Conservation (phyloP, 176 grass and related monocot species). For the Metroxylon sagu region DNA sequence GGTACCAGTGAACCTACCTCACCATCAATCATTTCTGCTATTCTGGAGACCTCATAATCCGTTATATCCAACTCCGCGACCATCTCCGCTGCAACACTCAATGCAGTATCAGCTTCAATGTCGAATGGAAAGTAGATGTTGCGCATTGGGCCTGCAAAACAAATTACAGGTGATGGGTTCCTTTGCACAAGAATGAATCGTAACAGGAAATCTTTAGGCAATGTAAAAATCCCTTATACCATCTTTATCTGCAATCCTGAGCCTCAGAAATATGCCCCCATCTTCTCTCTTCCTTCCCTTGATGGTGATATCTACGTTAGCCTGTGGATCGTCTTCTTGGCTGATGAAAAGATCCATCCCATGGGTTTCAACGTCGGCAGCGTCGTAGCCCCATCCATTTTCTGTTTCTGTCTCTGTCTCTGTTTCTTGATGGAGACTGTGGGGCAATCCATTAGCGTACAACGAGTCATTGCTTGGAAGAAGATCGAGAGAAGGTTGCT, state of each 20-base stretch:
- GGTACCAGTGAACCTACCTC: conserved; percentile 76
- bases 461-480: conserved; percentile 44
- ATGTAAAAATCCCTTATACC: conserved; percentile 35
- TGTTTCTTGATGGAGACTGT: conserved; percentile 39
- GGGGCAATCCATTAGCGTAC: conserved; percentile 31
- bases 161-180: not conserved
- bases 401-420: conserved; percentile 21
- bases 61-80: conserved; percentile 85
- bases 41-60: conserved; percentile 80
- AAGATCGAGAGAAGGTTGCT: conserved; percentile 28
- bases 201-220: not conserved
- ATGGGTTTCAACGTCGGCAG: conserved; percentile 40
- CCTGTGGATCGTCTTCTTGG: conserved; percentile 53
- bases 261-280: conserved; percentile 60
- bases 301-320: conserved; percentile 73
- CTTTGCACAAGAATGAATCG: not conserved
- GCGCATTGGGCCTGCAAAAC: conserved; percentile 45
- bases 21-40: conserved; percentile 89
- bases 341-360: conserved; percentile 68
- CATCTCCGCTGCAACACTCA: conserved; percentile 85
- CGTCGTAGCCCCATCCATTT: conserved; percentile 42
- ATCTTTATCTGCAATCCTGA: conserved; percentile 66
- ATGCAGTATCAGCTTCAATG: conserved; percentile 59
- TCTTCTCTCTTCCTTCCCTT: conserved; percentile 73
- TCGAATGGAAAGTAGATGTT: conserved; percentile 95